A percentile compares a stretch with the other conserved stretches of the same genome.
phyloP scores from a whole-genome alignment of 2,329 filamentous ascomycete genomes.

The Dactylellina parvicollis region DNA sequence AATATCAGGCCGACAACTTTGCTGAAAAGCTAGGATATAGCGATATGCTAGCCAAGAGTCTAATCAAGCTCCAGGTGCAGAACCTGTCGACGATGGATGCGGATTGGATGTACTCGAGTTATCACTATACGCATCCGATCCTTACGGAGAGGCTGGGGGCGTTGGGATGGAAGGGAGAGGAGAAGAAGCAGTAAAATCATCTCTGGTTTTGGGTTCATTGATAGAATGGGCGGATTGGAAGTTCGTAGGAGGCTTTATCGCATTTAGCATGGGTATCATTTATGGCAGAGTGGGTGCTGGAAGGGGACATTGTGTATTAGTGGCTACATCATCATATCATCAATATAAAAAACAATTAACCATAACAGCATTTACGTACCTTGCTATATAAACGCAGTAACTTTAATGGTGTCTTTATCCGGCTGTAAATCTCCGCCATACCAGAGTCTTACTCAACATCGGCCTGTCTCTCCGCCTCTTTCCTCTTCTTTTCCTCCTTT shows the following conservation, averaged over 20 bases:
- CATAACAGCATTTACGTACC: too few relatives aligned
- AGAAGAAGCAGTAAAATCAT: constrained; percentile 62
- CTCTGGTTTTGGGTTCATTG: constrained; percentile 28
- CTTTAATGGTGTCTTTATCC: not conserved
- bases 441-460: constrained; percentile 13
- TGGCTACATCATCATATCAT: not conserved
- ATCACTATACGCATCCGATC: constrained; percentile 98
- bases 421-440: not conserved
- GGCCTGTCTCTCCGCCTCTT: constrained; percentile 32
- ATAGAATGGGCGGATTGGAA: not conserved
- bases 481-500: constrained; percentile 43
- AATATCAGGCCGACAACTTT: constrained; percentile 95
- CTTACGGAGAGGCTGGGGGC: constrained; percentile 91
- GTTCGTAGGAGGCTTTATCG: not conserved
- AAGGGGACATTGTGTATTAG: not conserved
- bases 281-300: too few relatives aligned
- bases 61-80: constrained; percentile 98
- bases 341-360: not conserved
- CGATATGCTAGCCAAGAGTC: constrained; percentile 80
- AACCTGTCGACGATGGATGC: constrained; percentile 99
- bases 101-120: constrained; percentile 97
- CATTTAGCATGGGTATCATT: not conserved
- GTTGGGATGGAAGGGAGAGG: constrained; percentile 81
- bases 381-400: too few relatives aligned
- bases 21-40: constrained; percentile 85